Conservation (phyloP, 306 rosid species). For the Sicyos baderoa region DNA sequence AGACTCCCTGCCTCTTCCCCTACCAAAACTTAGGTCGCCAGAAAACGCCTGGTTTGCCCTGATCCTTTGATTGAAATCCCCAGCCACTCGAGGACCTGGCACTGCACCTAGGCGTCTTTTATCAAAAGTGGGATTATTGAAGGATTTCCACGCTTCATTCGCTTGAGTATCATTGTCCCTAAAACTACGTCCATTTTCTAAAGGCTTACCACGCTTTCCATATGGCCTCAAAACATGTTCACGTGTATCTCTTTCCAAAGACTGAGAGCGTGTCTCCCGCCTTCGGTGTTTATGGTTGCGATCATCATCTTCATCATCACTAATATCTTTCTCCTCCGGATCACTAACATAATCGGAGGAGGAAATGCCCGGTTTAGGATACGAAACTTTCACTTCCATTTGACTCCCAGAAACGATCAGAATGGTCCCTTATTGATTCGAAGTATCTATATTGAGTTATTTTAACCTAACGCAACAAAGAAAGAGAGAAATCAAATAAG, state of each 20-base stretch:
- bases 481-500: neutral
- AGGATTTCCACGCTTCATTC: slow-evolving; percentile 49
- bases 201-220: slow-evolving; percentile 61
- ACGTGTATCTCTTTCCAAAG: slow-evolving; percentile 63
- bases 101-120: slow-evolving; percentile 60
- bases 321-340: slow-evolving; percentile 70
- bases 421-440: neutral
- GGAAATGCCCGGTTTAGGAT: slow-evolving; percentile 12
- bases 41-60: slow-evolving; percentile 51
- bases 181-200: slow-evolving; percentile 55
- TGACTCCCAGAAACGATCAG: neutral
- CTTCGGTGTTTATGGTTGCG: slow-evolving; percentile 50
- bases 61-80: slow-evolving; percentile 61
- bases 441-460: neutral
- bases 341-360: slow-evolving; percentile 19
- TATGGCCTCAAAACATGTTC: slow-evolving; percentile 70
- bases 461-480: slow-evolving; percentile 6
- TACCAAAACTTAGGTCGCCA: slow-evolving; percentile 53
- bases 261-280: slow-evolving; percentile 42
- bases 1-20: slow-evolving; percentile 91
- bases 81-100: slow-evolving; percentile 45
- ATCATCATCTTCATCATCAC: slow-evolving; percentile 93
- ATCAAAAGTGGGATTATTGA: slow-evolving; percentile 37
- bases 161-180: slow-evolving; percentile 70
- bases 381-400: slow-evolving; percentile 20